These are phyloP conservation scores for Chaetoscypha palmicola DNA, from an alignment of 2,329 filamentous ascomycete species.

Conservation along the genomic window DNA sequence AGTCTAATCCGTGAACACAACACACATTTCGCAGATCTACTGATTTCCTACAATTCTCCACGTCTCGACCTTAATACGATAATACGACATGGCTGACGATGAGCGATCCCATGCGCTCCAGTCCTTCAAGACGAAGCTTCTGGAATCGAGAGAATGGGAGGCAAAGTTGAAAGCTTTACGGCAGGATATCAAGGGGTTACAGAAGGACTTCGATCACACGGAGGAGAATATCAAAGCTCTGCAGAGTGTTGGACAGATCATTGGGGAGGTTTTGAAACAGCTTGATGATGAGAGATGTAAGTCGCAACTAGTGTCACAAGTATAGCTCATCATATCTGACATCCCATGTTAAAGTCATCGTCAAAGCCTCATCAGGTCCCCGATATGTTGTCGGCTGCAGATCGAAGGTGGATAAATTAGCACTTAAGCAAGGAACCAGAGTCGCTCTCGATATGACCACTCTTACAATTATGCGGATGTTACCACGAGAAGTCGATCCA, in stretches of 20 bases:
- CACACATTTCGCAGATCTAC: no score
- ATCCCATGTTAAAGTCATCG: conserved; percentile 62
- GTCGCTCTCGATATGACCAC: conserved; percentile 99
- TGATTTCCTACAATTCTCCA: no score
- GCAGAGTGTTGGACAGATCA: conserved; percentile 98
- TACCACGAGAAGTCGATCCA: conserved; percentile 95
- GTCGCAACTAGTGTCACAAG: conserved; percentile 31
- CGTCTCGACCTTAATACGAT: background rate
- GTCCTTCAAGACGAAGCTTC: conserved; percentile 71
- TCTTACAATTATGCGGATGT: conserved; percentile 99
- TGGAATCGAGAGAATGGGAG: conserved; percentile 98
- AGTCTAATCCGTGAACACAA: no score
- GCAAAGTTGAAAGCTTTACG: conserved; percentile 92
- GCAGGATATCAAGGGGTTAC: conserved; percentile 90
- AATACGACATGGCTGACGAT: conserved; percentile 35
- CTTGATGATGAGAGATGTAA: conserved; percentile 96
- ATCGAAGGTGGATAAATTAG: conserved; percentile 94
- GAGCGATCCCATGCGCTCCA: conserved; percentile 63
- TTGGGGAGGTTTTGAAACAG: conserved; percentile 97
- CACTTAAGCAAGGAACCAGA: conserved; percentile 96
- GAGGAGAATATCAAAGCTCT: conserved; percentile 99
- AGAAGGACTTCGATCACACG: conserved; percentile 92
- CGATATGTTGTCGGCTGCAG: conserved; percentile 97
- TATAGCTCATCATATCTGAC: conserved; percentile 16
- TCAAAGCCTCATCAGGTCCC: conserved; percentile 94